Conservation (phyloP, 306 rosid species). For the Lathyrus aphaca region DNA sequence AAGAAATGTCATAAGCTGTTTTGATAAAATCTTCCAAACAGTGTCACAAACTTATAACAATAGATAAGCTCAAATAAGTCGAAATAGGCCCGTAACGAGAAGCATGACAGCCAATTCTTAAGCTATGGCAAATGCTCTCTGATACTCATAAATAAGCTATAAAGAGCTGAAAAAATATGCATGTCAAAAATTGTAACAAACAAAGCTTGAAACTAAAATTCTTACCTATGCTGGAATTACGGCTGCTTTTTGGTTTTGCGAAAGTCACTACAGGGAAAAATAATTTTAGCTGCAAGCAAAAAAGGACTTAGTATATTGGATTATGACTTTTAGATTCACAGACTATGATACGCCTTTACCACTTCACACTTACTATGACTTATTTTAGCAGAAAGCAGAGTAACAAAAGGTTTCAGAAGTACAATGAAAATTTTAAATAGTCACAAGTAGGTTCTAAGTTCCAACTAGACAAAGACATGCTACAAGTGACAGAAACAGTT, state of each 20-base stretch:
- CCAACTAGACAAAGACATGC: conserved; percentile 32
- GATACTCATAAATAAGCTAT: conserved; percentile 1
- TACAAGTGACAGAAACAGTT: conserved; percentile 21
- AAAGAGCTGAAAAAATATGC: conserved; percentile 25
- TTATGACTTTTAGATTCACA: conserved; percentile 26
- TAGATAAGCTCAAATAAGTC: too few relatives aligned
- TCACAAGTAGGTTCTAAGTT: conserved; percentile 37
- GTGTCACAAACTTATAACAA: too few relatives aligned
- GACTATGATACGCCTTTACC: not conserved
- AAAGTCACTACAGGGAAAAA: conserved; percentile 90
- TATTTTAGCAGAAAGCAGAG: conserved; percentile 25
- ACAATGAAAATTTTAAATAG: conserved; percentile 26
- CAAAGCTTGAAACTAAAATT: conserved; percentile 23
- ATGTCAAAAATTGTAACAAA: conserved; percentile 13
- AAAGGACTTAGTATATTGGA: conserved; percentile 16
- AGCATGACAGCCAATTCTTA: conserved; percentile 20
- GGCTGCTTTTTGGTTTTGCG: conserved; percentile 93
- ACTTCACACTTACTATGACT: conserved; percentile 24
- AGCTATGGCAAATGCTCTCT: conserved; percentile 23
- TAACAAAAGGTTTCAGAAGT: conserved; percentile 29
- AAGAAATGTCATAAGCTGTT: too few relatives aligned
- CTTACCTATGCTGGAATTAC: conserved; percentile 91
- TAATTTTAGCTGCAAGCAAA: conserved; percentile 83
- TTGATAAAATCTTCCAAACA: too few relatives aligned
- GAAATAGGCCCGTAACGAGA: not conserved